Evolutionary conservation across 2,329 filamentous ascomycete species (phyloP).

Genomic region (Parascedosporium putredinis): DNA sequence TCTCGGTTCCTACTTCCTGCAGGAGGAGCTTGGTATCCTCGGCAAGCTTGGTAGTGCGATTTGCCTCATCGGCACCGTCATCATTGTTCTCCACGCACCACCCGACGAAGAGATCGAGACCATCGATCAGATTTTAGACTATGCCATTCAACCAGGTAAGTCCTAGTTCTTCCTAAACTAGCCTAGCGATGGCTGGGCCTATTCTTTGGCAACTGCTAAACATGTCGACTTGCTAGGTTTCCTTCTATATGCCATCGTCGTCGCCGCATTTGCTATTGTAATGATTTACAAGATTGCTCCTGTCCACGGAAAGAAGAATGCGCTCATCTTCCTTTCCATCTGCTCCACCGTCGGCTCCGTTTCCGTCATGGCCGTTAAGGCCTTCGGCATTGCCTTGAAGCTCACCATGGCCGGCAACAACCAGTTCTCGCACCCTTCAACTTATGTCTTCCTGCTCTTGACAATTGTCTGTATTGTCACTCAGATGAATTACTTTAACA

Average conservation of each 20-base stretch:
- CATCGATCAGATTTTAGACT: constrained; percentile 83
- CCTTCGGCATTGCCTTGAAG: constrained; percentile 94
- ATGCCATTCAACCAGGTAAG: constrained; percentile 81
- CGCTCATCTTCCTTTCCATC: constrained; percentile 91
- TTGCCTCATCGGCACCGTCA: constrained; percentile 89
- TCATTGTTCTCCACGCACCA: constrained; percentile 94
- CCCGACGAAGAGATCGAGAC: constrained; percentile 85
- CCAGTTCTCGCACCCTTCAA: constrained; percentile 89
- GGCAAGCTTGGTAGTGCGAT: constrained; percentile 94
- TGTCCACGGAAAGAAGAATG: constrained; percentile 85
- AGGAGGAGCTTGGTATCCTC: constrained; percentile 79
- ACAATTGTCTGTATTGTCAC: constrained; percentile 89
- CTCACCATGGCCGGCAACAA: constrained; percentile 88
- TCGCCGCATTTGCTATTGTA: constrained; percentile 72
- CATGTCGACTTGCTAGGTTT: constrained; percentile 77
- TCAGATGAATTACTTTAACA: constrained; percentile 99
- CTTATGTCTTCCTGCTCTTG: constrained; percentile 94
- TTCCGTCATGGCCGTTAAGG: constrained; percentile 98
- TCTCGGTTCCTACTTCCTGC: constrained; percentile 85
- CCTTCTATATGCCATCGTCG: constrained; percentile 70
- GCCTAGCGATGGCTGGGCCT: too few species aligned
- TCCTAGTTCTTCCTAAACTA: too few species aligned
- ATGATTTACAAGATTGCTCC: constrained; percentile 97
- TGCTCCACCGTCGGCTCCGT: constrained; percentile 95
- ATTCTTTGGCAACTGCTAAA: too few species aligned